Base-by-base conservation (phyloP, 108 stramenopile genomes). In the Nitzschia sp. region DNA sequence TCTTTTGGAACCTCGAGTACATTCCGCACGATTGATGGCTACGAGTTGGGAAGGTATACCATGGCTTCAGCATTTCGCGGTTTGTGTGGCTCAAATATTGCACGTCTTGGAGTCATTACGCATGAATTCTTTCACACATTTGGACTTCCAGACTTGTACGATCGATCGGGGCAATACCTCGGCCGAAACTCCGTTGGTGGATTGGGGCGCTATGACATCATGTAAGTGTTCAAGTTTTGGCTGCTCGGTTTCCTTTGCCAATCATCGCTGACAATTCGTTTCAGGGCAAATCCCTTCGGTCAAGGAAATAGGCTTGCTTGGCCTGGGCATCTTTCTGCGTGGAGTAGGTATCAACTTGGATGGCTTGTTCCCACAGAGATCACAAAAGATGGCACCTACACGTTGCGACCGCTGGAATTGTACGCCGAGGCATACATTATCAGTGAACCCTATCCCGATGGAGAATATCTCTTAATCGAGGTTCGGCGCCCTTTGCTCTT, bases 401-500 rank as follows among this genome's bases (percentile, higher is more conserved):
- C 53, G 6, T 34, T 63, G 8, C 20, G 53, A 44, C 52, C 73
- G 17, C 52, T 58, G 1, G 65, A 51, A 19, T 41, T 20, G 19
- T 44, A 55, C 10, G 46, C 50, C 19, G 53, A 58, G 24, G 24
- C 51, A 19, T 69, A 57, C 24, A 44, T 15, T 11, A 69, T 69
- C 10, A 29, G 19, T 3, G 12, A 15, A 14, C 63, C 48, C 39
- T 72, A 22, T 44, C 62, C 71, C 34, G 39, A 14, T 29, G 50
- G 65, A 7, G 72, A 73, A 40, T 61, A 84, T 61, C 68, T 87
- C 12, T 44, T 87, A 51, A 80, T 87, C 54, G 86, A 87, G 66
- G 81, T 81, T 55, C 67, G 86, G 52, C 80, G 79, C 59, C 80
- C 83, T 19, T n/a, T 75, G 6, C 70, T 71, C 12, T 83, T 70